Evolutionary conservation across 768 basidiomycete species (phyloP).

Genomic region (Mycena metata): DNA sequence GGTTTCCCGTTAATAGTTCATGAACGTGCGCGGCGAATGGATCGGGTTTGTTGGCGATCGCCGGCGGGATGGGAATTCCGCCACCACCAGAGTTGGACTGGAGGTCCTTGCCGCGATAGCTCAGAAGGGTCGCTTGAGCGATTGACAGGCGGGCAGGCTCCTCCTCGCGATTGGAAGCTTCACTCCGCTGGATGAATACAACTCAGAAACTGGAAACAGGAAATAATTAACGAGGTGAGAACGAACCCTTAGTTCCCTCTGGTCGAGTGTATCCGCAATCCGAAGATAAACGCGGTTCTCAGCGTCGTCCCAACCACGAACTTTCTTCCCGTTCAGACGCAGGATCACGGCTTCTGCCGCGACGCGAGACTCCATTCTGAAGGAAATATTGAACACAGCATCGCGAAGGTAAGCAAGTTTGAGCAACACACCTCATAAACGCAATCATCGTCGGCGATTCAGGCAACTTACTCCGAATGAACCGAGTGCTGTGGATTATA

Average conservation of each 20-base stretch:
- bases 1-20: conserved; percentile 10
- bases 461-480: conserved; percentile 69
- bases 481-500: conserved; percentile 66
- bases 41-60: background rate
- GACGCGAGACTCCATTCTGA: conserved; percentile 61
- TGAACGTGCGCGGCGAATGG: conserved; percentile 8
- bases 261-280: conserved; percentile 68
- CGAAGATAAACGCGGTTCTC: conserved; percentile 67
- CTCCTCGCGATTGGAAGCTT: conserved; percentile 4
- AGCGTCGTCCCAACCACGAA: conserved; percentile 66
- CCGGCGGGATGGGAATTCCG: background rate
- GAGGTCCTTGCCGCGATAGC: conserved; percentile 26
- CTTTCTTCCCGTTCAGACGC: conserved; percentile 65
- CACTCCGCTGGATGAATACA: conserved; percentile 18
- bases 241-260: conserved; percentile 66
- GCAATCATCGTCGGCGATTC: conserved; percentile 68
- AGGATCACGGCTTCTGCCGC: conserved; percentile 70
- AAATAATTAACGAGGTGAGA: background rate
- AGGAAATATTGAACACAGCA: background rate
- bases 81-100: background rate
- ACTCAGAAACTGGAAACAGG: background rate
- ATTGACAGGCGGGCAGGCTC: conserved; percentile 26
- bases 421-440: conserved; percentile 62
- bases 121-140: conserved; percentile 35
- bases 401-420: background rate